Conservation (phyloP, 805 yeast species). For the Teunomyces pallodes region DNA sequence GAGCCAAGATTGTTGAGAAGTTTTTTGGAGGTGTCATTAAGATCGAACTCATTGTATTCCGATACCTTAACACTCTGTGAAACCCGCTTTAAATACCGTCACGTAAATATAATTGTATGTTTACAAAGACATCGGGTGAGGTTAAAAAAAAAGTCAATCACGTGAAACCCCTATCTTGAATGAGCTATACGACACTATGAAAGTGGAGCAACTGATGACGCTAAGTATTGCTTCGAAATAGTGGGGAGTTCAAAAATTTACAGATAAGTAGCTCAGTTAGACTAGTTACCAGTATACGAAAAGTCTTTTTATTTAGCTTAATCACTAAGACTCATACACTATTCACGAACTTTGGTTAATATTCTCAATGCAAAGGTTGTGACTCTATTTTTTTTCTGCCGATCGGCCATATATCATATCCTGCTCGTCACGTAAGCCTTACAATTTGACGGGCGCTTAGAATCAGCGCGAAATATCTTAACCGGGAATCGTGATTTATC, state of each 20-base stretch:
- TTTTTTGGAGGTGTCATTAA: constrained; percentile 15
- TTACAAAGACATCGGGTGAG: neutral
- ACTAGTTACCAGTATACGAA: neutral
- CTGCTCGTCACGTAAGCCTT: too few species aligned
- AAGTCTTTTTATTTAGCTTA: too few species aligned
- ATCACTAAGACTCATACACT: too few species aligned
- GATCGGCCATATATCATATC: too few species aligned
- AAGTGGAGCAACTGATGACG: neutral
- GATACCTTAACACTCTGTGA: neutral
- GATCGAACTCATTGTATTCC: neutral
- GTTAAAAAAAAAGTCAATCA: neutral
- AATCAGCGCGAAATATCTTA: too few species aligned
- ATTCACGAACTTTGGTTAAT: too few species aligned
- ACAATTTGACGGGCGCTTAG: too few species aligned
- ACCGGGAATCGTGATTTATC: too few species aligned
- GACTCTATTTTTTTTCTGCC: too few species aligned
- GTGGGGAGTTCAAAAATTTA: neutral
- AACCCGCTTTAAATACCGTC: neutral
- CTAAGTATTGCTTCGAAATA: neutral
- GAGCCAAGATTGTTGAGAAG: constrained; percentile 14
- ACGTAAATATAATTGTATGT: neutral
- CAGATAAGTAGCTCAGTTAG: neutral
- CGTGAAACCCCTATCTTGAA: neutral
- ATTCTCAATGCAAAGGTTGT: too few species aligned
- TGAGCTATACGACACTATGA: neutral